Percentiles rank a stretch among this genome's conserved stretches.
Evolutionary conservation across 1,284 basidiomycete species (phyloP).

Genomic region (Wolfiporia cocos): DNA sequence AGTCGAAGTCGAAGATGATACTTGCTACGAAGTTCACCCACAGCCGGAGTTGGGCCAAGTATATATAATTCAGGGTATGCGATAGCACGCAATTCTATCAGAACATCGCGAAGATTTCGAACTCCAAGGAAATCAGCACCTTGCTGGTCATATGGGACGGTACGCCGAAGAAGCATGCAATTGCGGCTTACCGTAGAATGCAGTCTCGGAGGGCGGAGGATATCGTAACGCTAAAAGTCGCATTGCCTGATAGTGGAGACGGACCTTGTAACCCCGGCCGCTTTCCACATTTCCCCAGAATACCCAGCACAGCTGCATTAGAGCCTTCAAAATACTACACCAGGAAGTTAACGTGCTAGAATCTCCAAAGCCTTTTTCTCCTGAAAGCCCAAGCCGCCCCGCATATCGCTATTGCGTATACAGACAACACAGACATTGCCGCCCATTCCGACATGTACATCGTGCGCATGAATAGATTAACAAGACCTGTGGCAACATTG

Average conservation of each 20-base stretch:
- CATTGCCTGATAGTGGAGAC: neutral
- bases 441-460: slow-evolving; percentile 65
- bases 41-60: neutral
- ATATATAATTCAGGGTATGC: neutral
- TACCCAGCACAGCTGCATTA: too few relatives aligned
- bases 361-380: slow-evolving; percentile 26
- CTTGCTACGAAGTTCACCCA: neutral
- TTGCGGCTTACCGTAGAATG: neutral
- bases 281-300: neutral
- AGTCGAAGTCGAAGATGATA: neutral
- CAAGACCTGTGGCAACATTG: slow-evolving; percentile 81
- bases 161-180: neutral
- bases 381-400: slow-evolving; percentile 52
- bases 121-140: neutral
- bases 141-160: neutral
- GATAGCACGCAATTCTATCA: neutral
- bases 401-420: slow-evolving; percentile 60
- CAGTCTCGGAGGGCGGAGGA: too few relatives aligned
- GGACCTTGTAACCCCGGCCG: neutral
- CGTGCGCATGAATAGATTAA: slow-evolving; percentile 79
- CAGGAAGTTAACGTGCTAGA: slow-evolving; percentile 10
- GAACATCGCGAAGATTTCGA: neutral
- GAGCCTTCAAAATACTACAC: too few relatives aligned
- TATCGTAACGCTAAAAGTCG: neutral
- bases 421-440: slow-evolving; percentile 61